Evolutionary conservation across 305 asterid species (phyloP), one percentile per base, ranked within the genome.

Genomic region (Solanum hybrid): DNA sequence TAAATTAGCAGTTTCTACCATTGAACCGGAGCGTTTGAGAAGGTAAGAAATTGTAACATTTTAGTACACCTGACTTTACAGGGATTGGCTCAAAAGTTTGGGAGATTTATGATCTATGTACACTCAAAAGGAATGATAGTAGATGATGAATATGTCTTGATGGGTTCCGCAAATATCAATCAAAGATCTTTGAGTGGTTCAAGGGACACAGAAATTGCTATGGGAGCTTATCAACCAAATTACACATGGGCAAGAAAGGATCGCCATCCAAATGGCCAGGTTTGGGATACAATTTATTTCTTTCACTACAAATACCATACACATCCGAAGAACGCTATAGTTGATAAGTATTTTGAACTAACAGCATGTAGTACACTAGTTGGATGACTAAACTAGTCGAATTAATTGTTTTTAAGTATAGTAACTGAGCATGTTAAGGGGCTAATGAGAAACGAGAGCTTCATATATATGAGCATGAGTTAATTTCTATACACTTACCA

Each of bases 141-240:
- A 84, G 97, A 95, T 85, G 97, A 95, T 75, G 95, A 93, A 92
- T 92, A 94, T 56, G 95, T 95, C 72, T 88, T 94, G 85, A 35
- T 95, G 78, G 97, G 97, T 79, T 94, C 97, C 9, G 97, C 97
- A 89, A 95, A 95, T 89, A 95, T 95, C 84, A 95, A 95, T 90
- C 95, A 95, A 91, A 93, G 97, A 73, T 95, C 97, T 2, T 90
- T 95, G 96, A 94, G 93, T 88, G 97, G 97, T 81, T 91, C 94
- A n/a, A 92, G 96, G 90, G 97, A 95, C 89, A 95, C 96, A 10
- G 96, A 95, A 89, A 94, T 94, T n/a, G 96, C 96, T 19, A 95
- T 95, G 95, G 97, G 97, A 4, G 94, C 97, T 27, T 95, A 95
- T 89, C 96, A 95, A 86, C 97, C 96, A 26, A 92, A 91, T 90